Evolutionary conservation across 2,329 filamentous ascomycete genomes (phyloP), one percentile per base, ranked within the genome.

Genomic region (Botrytis cinerea): DNA sequence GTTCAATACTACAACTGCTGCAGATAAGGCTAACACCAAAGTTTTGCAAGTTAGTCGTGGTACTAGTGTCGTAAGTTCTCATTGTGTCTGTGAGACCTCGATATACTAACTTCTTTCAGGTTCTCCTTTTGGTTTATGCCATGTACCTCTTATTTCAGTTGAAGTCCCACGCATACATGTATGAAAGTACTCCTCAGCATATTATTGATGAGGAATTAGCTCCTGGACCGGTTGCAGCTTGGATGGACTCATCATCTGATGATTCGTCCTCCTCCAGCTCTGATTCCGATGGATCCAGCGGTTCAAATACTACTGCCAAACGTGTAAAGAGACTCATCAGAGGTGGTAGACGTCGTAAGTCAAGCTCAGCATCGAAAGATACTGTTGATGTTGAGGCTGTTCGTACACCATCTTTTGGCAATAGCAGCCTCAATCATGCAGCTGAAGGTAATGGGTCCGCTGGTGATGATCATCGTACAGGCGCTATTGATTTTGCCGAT

Each of bases 161-260:
- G 75, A 97, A 97, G 83, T 96, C 94, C 1, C 94, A 97, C 81
- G 88, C 93, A 14, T 97, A 97, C 83, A 90, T 97, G 85, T 97
- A 97, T 78, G 92, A 94, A 82, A 96, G 94, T 77, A 97, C 93
- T 8, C 95, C 95, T 16, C 94, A 97, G 83, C 91, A 95, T 78
- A 92, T 97, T 74, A 96, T 98, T 76, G 95, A 98, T 78, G 94
- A 96, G 79, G 95, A 97, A 81, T 91, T 93, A 0, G 92, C 93
- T 63, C 95, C 95, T 35, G 95, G 95, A 76, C 91, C 96, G 0
- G 87, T 95, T 20, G 92, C 92, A 28, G 92, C 92, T 46, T 93
- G 95, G 83, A 87, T 97, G 79, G 92, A 96, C 76, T 90, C 90
- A 0, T 93, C 91, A 40, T 74, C 73, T 14, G 72, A 73, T 61